These are phyloP conservation scores for Thielaviopsis punctulata DNA, from an alignment of 2,329 filamentous ascomycete species.

Conservation along the genomic window DNA sequence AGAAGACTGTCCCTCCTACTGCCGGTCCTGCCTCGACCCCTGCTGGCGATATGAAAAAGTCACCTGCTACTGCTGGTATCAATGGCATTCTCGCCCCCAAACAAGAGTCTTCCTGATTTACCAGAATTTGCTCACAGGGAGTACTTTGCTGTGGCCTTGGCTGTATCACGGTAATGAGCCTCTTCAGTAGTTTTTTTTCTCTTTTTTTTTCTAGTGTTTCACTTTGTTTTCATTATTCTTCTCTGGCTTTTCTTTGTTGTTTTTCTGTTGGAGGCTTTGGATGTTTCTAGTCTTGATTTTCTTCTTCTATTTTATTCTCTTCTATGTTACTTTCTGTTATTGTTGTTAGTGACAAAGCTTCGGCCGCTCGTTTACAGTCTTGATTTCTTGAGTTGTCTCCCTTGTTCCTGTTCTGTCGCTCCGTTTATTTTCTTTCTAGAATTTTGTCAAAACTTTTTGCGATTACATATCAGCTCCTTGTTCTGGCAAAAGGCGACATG, in stretches of 20 bases:
- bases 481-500: too few species aligned
- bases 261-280: slow-evolving; percentile 3
- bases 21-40: slow-evolving; percentile 29
- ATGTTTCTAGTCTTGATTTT: slow-evolving; percentile 12
- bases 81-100: slow-evolving; percentile 34
- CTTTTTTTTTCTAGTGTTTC: slow-evolving; percentile 2
- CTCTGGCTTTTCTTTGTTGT: slow-evolving; percentile 8
- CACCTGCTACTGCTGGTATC: slow-evolving; percentile 30
- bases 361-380: background rate
- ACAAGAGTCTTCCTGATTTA: slow-evolving; percentile 23
- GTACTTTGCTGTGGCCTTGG: too few species aligned
- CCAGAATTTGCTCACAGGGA: too few species aligned
- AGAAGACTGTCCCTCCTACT: slow-evolving; percentile 28
- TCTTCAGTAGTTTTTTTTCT: too few species aligned
- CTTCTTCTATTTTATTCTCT: slow-evolving; percentile 15
- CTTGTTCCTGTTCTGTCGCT: background rate
- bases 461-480: too few species aligned
- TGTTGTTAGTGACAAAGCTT: background rate
- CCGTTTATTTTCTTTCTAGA: background rate
- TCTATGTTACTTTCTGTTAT: background rate
- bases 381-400: background rate
- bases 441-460: background rate
- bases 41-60: slow-evolving; percentile 31
- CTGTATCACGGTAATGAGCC: too few species aligned
- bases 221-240: background rate